Conservation (phyloP, 2,329 filamentous ascomycete species). For the Geoglossum cookeanum region DNA sequence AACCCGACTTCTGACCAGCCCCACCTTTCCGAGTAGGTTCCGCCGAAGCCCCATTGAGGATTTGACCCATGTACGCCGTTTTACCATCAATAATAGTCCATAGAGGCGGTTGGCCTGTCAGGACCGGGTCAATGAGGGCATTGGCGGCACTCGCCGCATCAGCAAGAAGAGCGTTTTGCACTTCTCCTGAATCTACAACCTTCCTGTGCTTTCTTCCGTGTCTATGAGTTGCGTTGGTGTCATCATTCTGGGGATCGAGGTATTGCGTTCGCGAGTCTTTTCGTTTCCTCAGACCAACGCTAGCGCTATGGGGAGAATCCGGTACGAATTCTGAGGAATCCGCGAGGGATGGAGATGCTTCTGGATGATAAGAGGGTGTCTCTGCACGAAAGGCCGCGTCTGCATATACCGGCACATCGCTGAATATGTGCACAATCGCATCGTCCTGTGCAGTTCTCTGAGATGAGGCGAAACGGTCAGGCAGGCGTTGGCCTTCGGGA, state of each 20-base stretch:
- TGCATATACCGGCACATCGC: not conserved
- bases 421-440: not conserved
- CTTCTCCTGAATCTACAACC: not conserved
- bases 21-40: not conserved
- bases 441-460: not conserved
- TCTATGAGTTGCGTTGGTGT: not conserved
- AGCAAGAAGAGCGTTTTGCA: not conserved
- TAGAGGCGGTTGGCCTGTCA: not conserved
- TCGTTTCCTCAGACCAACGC: not conserved
- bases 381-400: not conserved
- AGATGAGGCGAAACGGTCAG: not conserved
- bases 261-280: not conserved
- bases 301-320: not conserved
- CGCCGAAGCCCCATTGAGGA: not conserved
- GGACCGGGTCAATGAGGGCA: conserved; percentile 1
- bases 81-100: conserved; percentile 1
- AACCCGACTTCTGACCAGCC: not conserved
- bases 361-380: not conserved
- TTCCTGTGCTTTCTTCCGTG: not conserved
- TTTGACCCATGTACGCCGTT: not conserved
- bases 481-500: not conserved
- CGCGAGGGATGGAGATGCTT: not conserved
- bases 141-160: conserved; percentile 1
- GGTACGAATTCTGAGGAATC: not conserved
- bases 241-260: not conserved